A percentile compares a stretch with the other conserved stretches of the same genome.
phyloP scores from a whole-genome alignment of 306 rosid genomes.

The Glycine latifolia region DNA sequence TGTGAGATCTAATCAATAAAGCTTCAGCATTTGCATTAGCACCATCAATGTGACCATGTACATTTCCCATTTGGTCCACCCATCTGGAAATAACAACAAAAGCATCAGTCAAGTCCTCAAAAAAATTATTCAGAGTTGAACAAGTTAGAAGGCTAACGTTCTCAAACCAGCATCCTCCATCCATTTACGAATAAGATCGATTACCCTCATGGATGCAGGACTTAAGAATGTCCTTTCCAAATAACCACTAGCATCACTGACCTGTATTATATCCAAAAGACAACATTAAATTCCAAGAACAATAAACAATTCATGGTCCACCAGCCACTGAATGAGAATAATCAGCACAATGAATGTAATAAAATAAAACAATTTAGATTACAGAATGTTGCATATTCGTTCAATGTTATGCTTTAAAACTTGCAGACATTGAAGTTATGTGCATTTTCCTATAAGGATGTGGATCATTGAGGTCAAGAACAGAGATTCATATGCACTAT shows the following conservation, averaged over 20 bases:
- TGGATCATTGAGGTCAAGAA: not conserved
- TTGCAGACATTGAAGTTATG: too few relatives aligned
- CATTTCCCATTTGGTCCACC: constrained; percentile 90
- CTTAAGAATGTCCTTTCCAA: constrained; percentile 95
- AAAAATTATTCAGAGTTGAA: constrained; percentile 29
- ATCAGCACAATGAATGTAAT: constrained; percentile 10
- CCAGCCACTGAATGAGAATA: constrained; percentile 18
- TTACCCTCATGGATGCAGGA: constrained; percentile 80
- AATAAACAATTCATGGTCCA: constrained; percentile 18
- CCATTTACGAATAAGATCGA: constrained; percentile 69
- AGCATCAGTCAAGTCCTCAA: constrained; percentile 51
- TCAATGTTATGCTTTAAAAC: too few relatives aligned
- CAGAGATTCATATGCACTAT: constrained; percentile 19
- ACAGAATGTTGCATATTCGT: not conserved
- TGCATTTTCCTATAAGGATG: too few relatives aligned
- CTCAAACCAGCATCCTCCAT: constrained; percentile 54
- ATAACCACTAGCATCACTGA: constrained; percentile 79
- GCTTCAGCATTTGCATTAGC: constrained; percentile 74
- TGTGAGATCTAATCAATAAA: constrained; percentile 31
- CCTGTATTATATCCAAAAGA: constrained; percentile 57
- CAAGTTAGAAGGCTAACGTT: constrained; percentile 73
- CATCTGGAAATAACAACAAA: constrained; percentile 66
- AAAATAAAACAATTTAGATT: not conserved
- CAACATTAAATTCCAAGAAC: constrained; percentile 41
- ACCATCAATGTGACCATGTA: constrained; percentile 86